phyloP scores from a whole-genome alignment of 768 basidiomycete species.

The Calocera cornea region DNA sequence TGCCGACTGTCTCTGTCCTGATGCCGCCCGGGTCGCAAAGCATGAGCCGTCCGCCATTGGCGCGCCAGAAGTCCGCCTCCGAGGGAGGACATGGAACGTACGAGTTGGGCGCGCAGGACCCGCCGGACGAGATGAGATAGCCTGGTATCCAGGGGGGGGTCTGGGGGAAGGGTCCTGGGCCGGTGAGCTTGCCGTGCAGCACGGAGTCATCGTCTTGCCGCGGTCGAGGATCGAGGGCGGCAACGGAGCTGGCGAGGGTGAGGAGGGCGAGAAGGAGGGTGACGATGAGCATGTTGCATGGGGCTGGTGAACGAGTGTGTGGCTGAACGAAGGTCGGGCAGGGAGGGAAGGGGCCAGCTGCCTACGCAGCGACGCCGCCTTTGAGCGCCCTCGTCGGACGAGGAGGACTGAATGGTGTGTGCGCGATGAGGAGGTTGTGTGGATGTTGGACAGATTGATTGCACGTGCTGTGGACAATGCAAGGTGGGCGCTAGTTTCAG shows the following conservation, averaged over 20 bases:
- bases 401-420: too few relatives aligned
- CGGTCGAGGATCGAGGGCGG: not conserved
- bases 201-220: not conserved
- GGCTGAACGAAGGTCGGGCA: too few relatives aligned
- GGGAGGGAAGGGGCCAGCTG: too few relatives aligned
- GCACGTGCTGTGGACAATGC: too few relatives aligned
- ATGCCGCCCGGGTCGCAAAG: not conserved
- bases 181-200: not conserved
- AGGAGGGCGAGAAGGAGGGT: not conserved
- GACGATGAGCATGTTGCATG: not conserved
- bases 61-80: not conserved
- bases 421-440: too few relatives aligned
- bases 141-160: not conserved
- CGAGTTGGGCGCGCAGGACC: not conserved
- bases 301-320: too few relatives aligned
- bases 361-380: too few relatives aligned
- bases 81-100: not conserved
- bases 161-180: not conserved
- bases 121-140: not conserved
- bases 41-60: not conserved
- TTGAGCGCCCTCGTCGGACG: too few relatives aligned
- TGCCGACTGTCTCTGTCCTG: not conserved
- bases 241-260: not conserved
- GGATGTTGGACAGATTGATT: too few relatives aligned
- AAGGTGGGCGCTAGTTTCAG: too few relatives aligned